phyloP scores from a whole-genome alignment of 768 basidiomycete genomes.

The Lentinula boryana region DNA sequence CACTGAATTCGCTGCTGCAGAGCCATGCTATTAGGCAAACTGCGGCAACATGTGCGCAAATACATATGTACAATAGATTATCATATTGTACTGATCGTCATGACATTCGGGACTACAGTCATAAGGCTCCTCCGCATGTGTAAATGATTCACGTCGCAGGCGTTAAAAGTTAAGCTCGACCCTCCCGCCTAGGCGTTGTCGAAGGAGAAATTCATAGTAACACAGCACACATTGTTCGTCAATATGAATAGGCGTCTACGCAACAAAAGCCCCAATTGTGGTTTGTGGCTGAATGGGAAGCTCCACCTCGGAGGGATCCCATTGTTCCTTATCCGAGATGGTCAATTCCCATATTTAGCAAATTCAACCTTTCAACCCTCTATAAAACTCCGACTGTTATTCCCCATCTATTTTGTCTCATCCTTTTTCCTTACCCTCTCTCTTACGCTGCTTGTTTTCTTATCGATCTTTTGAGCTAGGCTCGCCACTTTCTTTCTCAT shows the following conservation, averaged over 20 bases:
- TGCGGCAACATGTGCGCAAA: too few relatives aligned
- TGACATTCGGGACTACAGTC: too few relatives aligned
- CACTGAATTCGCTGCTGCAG: too few relatives aligned
- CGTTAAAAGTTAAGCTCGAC: too few relatives aligned
- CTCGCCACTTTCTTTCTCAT: constrained; percentile 1
- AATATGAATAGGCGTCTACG: not conserved
- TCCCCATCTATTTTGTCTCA: not conserved
- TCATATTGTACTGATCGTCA: too few relatives aligned
- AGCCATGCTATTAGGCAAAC: too few relatives aligned
- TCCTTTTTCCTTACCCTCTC: not conserved
- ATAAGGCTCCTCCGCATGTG: too few relatives aligned
- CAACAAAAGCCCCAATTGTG: not conserved
- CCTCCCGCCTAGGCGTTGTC: too few relatives aligned
- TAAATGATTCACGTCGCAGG: too few relatives aligned
- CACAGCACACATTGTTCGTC: not conserved
- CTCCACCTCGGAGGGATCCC: not conserved
- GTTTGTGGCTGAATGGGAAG: not conserved
- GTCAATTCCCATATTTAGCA: not conserved
- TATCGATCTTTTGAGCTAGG: constrained; percentile 3
- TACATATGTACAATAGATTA: too few relatives aligned
- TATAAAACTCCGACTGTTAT: constrained; percentile 1
- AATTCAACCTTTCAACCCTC: not conserved
- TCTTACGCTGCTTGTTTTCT: not conserved
- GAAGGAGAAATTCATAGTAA: not conserved
- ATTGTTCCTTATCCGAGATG: not conserved